Evolutionary conservation across 1,284 basidiomycete genomes (phyloP).

Genomic region (Marasmius sp.): DNA sequence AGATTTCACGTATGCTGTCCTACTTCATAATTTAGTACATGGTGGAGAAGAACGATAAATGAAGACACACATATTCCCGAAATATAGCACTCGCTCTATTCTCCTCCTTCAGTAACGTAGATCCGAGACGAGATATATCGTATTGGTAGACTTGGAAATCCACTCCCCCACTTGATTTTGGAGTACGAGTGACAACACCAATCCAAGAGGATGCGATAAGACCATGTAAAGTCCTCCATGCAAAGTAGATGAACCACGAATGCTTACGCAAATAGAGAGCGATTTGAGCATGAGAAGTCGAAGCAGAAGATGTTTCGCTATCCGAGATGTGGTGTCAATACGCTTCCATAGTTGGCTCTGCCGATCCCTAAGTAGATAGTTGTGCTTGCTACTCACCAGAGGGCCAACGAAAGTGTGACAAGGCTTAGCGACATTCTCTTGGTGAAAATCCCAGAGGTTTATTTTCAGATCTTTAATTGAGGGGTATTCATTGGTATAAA

Average conservation of each 20-base stretch:
- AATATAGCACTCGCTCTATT: conserved; percentile 8
- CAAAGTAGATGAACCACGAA: not conserved
- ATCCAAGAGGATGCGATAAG: conserved; percentile 4
- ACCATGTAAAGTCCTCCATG: conserved; percentile 23
- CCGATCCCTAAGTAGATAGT: not conserved
- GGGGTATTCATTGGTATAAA: not conserved
- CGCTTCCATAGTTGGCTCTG: not conserved
- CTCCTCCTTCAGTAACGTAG: not conserved
- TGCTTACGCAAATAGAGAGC: conserved; percentile 59
- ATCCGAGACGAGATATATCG: conserved; percentile 37
- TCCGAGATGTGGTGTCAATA: not conserved
- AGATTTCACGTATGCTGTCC: conserved; percentile 63
- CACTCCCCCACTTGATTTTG: conserved; percentile 56
- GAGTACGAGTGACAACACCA: not conserved
- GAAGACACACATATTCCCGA: conserved; percentile 12
- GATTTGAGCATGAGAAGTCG: conserved; percentile 64
- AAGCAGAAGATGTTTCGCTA: conserved; percentile 70
- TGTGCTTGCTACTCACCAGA: conserved; percentile 32
- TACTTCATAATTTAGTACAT: conserved; percentile 24
- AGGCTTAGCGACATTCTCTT: conserved; percentile 52
- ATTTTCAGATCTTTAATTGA: conserved; percentile 52
- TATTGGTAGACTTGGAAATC: conserved; percentile 58
- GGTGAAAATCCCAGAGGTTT: conserved; percentile 70
- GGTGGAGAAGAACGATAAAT: conserved; percentile 13
- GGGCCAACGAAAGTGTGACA: conserved; percentile 50